Base-by-base conservation (phyloP, 2,329 filamentous ascomycete genomes). In the Diaporthe capsici region DNA sequence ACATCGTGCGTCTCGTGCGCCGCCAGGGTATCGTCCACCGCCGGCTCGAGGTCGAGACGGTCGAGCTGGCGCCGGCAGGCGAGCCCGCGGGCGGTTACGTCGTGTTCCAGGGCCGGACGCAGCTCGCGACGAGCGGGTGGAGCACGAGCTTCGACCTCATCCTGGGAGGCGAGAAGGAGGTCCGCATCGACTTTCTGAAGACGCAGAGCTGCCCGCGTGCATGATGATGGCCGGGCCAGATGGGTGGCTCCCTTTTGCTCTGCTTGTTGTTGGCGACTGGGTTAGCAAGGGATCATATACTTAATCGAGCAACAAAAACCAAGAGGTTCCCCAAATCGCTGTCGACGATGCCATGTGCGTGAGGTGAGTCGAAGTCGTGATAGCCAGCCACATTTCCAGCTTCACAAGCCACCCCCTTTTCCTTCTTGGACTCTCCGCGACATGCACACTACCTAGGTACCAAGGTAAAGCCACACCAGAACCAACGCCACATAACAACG, bases 101-200 rank as follows among this genome's bases (percentile, higher is more conserved):
- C 39, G 15, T 65, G 60, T 65, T 65, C 42, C 39, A 65, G 60
- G 60, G 60, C 42, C 60, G 25, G 60, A 9, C 9, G 17, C 60
- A 65, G 42, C 60, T 65, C 39, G 60, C 39, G 39, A 65, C 60
- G 42, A 47, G 60, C 17, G 60, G 15, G 25, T 65, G 60, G 60
- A 65, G 60, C 17, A 65, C 60, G 8, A 65, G 60, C 42, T 65
- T 65, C 60, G 60, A 65, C 25, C 60, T 65, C 42, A 42, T 65
- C n/a, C 12, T 65, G 25, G 60, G 60, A 65, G 60, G 60, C 25
- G 39, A 65, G 15, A 47, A 47, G 15, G 60, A 65, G 42, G 60
- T 47, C 60, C 60, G 60, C 8, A 4, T 65, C 34, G 42, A 65
- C 39, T 65, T 65, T 47, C 39, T 65, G 9, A 65, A 65, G 25